phyloP scores from a whole-genome alignment of 1,139 yeast species.

The Pichia sp. region DNA sequence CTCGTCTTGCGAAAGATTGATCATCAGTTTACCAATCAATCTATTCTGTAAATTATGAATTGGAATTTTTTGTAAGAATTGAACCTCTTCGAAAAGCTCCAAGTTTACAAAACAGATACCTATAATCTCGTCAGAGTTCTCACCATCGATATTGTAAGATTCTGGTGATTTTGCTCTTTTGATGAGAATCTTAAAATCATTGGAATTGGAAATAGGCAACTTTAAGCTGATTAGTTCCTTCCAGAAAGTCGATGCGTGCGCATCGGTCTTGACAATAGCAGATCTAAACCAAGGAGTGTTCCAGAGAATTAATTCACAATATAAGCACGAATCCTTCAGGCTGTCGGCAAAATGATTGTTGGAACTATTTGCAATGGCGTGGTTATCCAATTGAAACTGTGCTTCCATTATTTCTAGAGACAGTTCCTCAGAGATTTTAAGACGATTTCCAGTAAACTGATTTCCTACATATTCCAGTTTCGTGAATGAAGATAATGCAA shows the following conservation, averaged over 20 bases:
- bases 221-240: slow-evolving; percentile 60
- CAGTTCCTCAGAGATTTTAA: slow-evolving; percentile 55
- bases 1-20: slow-evolving; percentile 52
- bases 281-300: slow-evolving; percentile 67
- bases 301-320: slow-evolving; percentile 65
- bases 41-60: slow-evolving; percentile 30
- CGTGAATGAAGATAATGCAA: slow-evolving; percentile 66
- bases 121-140: slow-evolving; percentile 32
- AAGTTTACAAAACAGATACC: slow-evolving; percentile 51
- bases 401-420: slow-evolving; percentile 66
- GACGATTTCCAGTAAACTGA: slow-evolving; percentile 33
- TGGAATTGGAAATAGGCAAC: slow-evolving; percentile 49
- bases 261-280: slow-evolving; percentile 48
- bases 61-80: slow-evolving; percentile 27
- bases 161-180: slow-evolving; percentile 34
- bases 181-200: slow-evolving; percentile 48
- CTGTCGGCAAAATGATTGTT: not conserved
- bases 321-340: slow-evolving; percentile 31
- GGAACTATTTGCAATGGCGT: not conserved
- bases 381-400: slow-evolving; percentile 34
- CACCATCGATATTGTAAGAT: slow-evolving; percentile 20
- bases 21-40: slow-evolving; percentile 54
- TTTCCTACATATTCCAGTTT: slow-evolving; percentile 51
- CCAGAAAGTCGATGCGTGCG: slow-evolving; percentile 56
- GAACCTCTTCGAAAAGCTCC: slow-evolving; percentile 38